These are phyloP conservation scores for Amylocarpus encephaloides DNA, from an alignment of 2,329 filamentous ascomycete genomes.

Conservation along the genomic window DNA sequence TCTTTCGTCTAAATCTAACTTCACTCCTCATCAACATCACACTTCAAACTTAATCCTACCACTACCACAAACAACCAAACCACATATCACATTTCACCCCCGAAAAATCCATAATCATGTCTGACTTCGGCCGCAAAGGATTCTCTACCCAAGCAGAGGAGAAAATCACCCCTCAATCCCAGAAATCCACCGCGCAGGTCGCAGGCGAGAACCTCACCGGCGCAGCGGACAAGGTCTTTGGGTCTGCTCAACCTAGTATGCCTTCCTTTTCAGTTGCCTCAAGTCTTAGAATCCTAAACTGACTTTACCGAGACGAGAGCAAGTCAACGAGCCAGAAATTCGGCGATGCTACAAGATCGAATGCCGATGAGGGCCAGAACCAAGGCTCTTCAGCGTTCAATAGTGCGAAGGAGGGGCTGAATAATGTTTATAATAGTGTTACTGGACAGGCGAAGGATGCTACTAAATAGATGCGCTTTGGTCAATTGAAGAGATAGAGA, in stretches of 20 bases:
- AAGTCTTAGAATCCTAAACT: background rate
- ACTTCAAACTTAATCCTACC: too few relatives aligned
- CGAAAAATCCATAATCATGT: background rate
- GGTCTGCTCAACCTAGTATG: constrained; percentile 39
- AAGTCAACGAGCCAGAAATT: constrained; percentile 35
- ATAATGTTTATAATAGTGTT: constrained; percentile 22
- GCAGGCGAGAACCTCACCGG: constrained; percentile 40
- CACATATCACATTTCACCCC: background rate
- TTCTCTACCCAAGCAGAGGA: constrained; percentile 43
- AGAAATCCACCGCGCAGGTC: constrained; percentile 40
- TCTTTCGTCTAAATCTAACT: too few relatives aligned
- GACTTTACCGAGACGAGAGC: background rate
- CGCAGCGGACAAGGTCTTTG: constrained; percentile 40
- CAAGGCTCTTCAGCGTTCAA: constrained; percentile 36
- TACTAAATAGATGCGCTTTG: constrained; percentile 1
- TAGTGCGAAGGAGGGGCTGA: constrained; percentile 36
- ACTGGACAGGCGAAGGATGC: constrained; percentile 4
- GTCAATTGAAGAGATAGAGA: background rate
- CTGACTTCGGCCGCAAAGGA: constrained; percentile 38
- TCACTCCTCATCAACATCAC: too few relatives aligned
- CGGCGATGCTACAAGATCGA: constrained; percentile 37
- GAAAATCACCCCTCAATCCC: constrained; percentile 46
- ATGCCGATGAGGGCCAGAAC: constrained; percentile 35
- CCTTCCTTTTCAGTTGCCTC: background rate
- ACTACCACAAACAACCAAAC: background rate